Percentiles rank a stretch among this genome's conserved stretches.
Conservation (phyloP, 257 asterid species). For the Paulownia fortunei region DNA sequence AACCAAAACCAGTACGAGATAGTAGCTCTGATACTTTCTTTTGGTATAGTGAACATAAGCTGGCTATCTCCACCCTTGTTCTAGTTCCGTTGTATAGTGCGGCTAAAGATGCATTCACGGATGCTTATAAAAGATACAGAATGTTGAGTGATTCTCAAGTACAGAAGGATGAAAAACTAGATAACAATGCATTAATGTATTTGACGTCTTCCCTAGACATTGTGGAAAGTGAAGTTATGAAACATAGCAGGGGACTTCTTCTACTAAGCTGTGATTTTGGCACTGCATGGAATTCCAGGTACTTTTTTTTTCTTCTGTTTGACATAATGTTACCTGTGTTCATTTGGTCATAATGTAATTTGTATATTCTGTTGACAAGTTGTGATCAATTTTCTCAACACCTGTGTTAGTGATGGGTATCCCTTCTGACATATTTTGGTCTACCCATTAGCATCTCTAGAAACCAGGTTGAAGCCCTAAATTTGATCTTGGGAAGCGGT, state of each 20-base stretch:
- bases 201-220: conserved; percentile 28
- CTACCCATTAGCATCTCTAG: conserved; percentile 18
- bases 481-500: background rate
- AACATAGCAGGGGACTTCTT: conserved; percentile 81
- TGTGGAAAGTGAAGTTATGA: conserved; percentile 72
- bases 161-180: conserved; percentile 34
- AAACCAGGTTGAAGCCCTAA: background rate
- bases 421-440: background rate
- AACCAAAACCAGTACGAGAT: conserved; percentile 32
- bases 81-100: conserved; percentile 67
- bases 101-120: conserved; percentile 75
- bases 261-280: conserved; percentile 89
- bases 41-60: conserved; percentile 74
- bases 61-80: conserved; percentile 77
- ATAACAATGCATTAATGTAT: conserved; percentile 30
- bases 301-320: background rate
- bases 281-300: conserved; percentile 96
- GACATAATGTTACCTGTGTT: background rate
- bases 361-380: background rate
- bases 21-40: conserved; percentile 44
- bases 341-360: background rate
- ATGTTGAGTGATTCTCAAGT: conserved; percentile 30
- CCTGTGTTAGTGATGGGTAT: conserved; percentile 2
- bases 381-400: background rate
- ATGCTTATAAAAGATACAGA: conserved; percentile 52